Base-by-base conservation (phyloP, 306 rosid genomes). In the Cucurbita argyrosperma region DNA sequence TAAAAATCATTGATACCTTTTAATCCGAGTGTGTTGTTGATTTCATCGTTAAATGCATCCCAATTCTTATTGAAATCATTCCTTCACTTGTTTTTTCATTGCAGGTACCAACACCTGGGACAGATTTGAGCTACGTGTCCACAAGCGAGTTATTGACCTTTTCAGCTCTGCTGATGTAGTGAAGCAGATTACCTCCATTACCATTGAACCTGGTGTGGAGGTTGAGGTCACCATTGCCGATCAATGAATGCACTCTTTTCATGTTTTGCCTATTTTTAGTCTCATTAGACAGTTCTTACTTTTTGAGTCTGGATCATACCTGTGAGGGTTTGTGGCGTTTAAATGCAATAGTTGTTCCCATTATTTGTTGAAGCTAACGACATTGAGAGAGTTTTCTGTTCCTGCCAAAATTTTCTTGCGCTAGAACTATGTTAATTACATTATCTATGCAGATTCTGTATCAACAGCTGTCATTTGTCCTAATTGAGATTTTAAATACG, bases 141-240 rank as follows among this genome's bases (percentile, higher is more conserved):
- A 92, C 84, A 92, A 92, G 83, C 86, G 98, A 62, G 90, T 92
- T 18, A 92, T 92, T 0, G 96, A 92, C 65, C 92, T 92, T 38
- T 92, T 87, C 86, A 92, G 98, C 83, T 92, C 98, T 30, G 90
- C 98, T 0, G 96, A 90, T 76, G 98, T 92, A 9, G 98, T 92
- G 26, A 90, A 92, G 89, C 98, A 92, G 85, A 90, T 92, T 64
- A 92, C 98, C 59, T 92, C 96, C 13, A 92, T 92, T 46, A 90
- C 96, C 3, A 92, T 92, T 71, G 98, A 92, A 82, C 98, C 98
- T 6, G 96, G 98, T 74, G 98, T 92, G 0, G 98, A 92, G 77
- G 98, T 92, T 37, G 98, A 92, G 84, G 98, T 92, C 1, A 92
- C 98, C 42, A 92, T 92, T 42, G 98, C 98, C 0, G 98, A 92